Evolutionary conservation across 352 stramenopile genomes (phyloP).

Genomic region (Phytophthora pinifolia): DNA sequence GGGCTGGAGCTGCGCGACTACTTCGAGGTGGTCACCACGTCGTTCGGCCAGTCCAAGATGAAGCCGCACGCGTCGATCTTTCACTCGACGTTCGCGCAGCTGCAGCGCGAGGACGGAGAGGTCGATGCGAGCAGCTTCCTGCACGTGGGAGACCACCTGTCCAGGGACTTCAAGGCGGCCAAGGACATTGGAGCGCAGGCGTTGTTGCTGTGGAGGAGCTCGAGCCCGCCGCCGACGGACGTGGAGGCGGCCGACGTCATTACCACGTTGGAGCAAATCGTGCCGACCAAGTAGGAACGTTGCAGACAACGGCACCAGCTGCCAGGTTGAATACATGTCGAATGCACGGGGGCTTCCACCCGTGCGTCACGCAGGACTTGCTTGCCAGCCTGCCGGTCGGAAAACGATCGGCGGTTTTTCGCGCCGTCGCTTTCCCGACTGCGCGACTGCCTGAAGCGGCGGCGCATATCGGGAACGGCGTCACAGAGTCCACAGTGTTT

Average conservation of each 20-base stretch:
- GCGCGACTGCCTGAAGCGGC: not conserved
- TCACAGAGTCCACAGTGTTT: not conserved
- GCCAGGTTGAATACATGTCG: too few relatives aligned
- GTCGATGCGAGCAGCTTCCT: conserved; percentile 31
- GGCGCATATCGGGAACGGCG: conserved; percentile 8
- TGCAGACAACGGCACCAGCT: too few relatives aligned
- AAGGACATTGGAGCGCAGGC: conserved; percentile 40
- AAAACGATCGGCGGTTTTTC: too few relatives aligned
- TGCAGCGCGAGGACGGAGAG: conserved; percentile 12
- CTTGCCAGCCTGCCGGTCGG: too few relatives aligned
- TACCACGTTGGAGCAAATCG: conserved; percentile 29
- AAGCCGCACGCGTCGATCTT: conserved; percentile 71
- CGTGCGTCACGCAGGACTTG: too few relatives aligned
- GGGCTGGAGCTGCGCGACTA: conserved; percentile 42
- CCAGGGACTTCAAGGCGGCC: conserved; percentile 57
- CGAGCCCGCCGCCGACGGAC: not conserved
- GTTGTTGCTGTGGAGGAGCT: conserved; percentile 37
- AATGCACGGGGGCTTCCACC: too few relatives aligned
- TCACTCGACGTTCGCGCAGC: conserved; percentile 38
- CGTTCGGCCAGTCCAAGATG: conserved; percentile 43
- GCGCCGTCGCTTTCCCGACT: too few relatives aligned
- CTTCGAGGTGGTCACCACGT: conserved; percentile 64
- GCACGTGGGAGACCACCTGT: conserved; percentile 64
- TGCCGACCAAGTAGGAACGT: not conserved
- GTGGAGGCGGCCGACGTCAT: conserved; percentile 31